Conservation (phyloP, 768 basidiomycete species). For the Lactarius sp. region DNA sequence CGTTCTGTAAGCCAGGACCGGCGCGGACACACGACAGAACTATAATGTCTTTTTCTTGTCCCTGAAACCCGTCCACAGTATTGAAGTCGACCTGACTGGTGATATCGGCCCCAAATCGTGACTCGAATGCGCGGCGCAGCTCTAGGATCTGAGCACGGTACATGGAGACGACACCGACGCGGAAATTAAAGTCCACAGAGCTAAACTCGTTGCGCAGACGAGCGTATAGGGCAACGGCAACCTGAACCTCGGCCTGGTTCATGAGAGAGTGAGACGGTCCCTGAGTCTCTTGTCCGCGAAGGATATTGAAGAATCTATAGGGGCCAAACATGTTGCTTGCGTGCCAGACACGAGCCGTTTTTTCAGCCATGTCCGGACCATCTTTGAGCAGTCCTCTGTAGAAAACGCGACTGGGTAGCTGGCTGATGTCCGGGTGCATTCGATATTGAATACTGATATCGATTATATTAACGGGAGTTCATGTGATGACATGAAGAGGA, state of each 20-base stretch:
- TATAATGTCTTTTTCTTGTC: conserved; percentile 98
- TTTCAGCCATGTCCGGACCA: conserved; percentile 81
- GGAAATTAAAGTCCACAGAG: conserved; percentile 46
- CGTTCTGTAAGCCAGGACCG: conserved; percentile 71
- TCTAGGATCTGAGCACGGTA: conserved; percentile 86
- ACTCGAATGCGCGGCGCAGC: conserved; percentile 62
- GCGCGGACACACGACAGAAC: conserved; percentile 96
- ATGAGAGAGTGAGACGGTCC: conserved; percentile 67
- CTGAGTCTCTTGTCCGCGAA: conserved; percentile 54
- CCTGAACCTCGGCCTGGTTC: conserved; percentile 68
- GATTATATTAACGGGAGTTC: not conserved
- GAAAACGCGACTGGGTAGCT: conserved; percentile 83
- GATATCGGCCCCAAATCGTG: conserved; percentile 67
- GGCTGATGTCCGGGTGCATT: conserved; percentile 96
- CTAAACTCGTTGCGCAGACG: conserved; percentile 63
- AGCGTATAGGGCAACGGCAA: conserved; percentile 72
- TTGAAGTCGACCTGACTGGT: conserved; percentile 81
- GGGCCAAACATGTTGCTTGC: conserved; percentile 66
- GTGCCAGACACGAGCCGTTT: conserved; percentile 88
- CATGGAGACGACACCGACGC: conserved; percentile 82
- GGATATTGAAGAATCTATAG: conserved; percentile 87
- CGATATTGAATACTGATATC: conserved; percentile 89
- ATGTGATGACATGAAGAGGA: not conserved
- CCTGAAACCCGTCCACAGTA: conserved; percentile 98
- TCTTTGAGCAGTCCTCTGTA: conserved; percentile 77